Percentiles rank a stretch among this genome's conserved stretches.
Conservation (phyloP, 306 rosid species). For the Alnus glutinosa region DNA sequence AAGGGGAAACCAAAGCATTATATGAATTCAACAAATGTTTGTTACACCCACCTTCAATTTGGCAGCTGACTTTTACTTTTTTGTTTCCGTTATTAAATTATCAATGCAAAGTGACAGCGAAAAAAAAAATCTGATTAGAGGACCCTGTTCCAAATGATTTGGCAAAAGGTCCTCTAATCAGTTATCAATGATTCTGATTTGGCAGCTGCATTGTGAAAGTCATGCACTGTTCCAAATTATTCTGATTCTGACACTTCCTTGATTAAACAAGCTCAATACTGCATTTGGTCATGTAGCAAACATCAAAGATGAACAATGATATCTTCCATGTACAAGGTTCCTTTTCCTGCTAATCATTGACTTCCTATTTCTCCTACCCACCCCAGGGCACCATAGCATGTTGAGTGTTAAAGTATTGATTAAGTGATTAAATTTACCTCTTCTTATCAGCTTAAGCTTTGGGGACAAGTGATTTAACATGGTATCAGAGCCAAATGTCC, state of each 20-base stretch:
- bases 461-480: too few relatives aligned
- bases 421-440: too few relatives aligned
- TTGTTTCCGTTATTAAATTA: neutral
- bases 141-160: too few relatives aligned
- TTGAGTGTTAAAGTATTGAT: too few relatives aligned
- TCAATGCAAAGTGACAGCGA: neutral
- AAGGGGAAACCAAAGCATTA: conserved; percentile 3
- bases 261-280: neutral
- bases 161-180: too few relatives aligned
- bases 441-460: too few relatives aligned
- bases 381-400: neutral
- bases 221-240: neutral
- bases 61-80: neutral
- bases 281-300: neutral
- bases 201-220: neutral
- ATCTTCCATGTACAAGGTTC: neutral
- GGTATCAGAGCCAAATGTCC: too few relatives aligned
- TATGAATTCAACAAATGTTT: neutral
- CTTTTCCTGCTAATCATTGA: neutral
- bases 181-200: too few relatives aligned
- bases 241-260: neutral
- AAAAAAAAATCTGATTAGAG: neutral
- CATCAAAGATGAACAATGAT: neutral
- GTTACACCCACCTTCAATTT: neutral
- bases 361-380: neutral